phyloP scores from a whole-genome alignment of 208 protist species.

The Acanthamoeba pearcei region DNA sequence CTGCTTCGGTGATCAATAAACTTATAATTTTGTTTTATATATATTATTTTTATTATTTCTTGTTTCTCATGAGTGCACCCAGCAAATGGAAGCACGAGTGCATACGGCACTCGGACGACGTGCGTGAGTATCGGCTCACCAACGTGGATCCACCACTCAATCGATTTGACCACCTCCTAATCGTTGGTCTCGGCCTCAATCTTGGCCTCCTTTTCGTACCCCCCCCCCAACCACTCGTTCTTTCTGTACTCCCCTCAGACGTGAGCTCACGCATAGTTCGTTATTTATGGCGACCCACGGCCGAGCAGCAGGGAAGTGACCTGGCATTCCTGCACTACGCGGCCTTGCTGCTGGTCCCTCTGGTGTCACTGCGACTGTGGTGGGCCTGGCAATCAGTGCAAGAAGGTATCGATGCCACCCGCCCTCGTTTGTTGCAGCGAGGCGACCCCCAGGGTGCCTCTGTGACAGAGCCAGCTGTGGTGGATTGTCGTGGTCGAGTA shows the following conservation, averaged over 20 bases:
- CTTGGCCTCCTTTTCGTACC: not conserved
- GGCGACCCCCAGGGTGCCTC: no score
- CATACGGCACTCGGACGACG: not conserved
- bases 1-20: no score
- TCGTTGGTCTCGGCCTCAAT: not conserved
- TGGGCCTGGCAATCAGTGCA: conserved; percentile 7
- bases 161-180: not conserved
- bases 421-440: no score
- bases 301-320: not conserved
- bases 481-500: no score
- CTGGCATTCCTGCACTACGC: not conserved
- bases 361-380: not conserved
- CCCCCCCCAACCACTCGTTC: not conserved
- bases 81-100: conserved; percentile 8
- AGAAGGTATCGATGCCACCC: not conserved
- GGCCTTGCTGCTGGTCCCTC: not conserved
- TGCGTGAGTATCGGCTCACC: not conserved
- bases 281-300: no score
- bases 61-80: not conserved
- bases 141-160: not conserved
- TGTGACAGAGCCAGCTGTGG: no score
- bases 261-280: not conserved
- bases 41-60: not conserved
- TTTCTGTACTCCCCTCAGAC: not conserved
- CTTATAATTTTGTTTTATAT: no score